Evolutionary conservation across 257 asterid genomes (phyloP).

Genomic region (Ilex aquifolium): DNA sequence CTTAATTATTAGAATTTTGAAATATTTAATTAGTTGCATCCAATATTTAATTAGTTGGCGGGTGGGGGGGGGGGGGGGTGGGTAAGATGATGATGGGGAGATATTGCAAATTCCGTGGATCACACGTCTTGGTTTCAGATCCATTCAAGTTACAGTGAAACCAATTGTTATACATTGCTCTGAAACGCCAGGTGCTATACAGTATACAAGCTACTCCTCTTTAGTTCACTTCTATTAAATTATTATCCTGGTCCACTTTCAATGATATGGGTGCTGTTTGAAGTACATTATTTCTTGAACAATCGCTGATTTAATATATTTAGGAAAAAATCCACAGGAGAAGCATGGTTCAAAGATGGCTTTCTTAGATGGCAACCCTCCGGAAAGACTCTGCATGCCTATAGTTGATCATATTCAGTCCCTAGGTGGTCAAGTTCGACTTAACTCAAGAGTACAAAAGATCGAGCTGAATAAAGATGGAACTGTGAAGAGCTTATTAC

Average conservation of each 20-base stretch:
- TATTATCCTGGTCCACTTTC: not conserved
- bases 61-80: no score
- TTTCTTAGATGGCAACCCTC: slow-evolving; percentile 96
- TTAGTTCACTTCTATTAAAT: no score
- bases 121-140: no score
- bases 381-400: slow-evolving; percentile 98
- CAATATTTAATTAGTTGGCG: no score
- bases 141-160: no score
- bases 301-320: slow-evolving; percentile 6
- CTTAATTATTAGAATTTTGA: no score
- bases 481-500: slow-evolving; percentile 54
- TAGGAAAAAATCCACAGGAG: slow-evolving; percentile 48
- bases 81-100: no score
- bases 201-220: no score
- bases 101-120: no score
- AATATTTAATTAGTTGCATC: no score
- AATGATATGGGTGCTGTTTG: not conserved
- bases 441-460: slow-evolving; percentile 74
- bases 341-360: slow-evolving; percentile 99
- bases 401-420: slow-evolving; percentile 72
- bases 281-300: not conserved
- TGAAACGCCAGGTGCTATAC: no score
- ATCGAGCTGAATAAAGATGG: slow-evolving; percentile 74
- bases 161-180: no score
- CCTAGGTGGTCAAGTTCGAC: slow-evolving; percentile 71